Base-by-base conservation (phyloP, 1,284 basidiomycete genomes). In the Erythrobasidium hasegawianum region DNA sequence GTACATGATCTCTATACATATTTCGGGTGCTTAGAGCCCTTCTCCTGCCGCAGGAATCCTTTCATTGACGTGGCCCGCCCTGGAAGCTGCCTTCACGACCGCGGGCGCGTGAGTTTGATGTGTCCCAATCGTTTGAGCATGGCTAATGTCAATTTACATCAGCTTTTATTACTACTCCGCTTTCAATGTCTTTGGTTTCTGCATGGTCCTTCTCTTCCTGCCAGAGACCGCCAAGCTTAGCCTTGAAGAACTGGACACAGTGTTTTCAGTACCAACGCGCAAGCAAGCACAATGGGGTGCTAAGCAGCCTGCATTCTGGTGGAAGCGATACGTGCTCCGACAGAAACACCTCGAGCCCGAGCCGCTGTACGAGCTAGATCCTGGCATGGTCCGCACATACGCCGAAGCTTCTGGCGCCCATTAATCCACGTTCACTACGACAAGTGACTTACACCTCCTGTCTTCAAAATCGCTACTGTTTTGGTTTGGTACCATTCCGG, bases 191-290 rank as follows among this genome's bases (percentile, higher is more conserved):
- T 70, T 78, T 41, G 76, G 76, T 0, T 76, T 75, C 50, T 49
- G 72, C 45, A 69, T 78, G 59, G 75, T 78, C 57, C 76, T 78
- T 66, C 71, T 72, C 58, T 76, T 78, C 53, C 73, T 77, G 2
- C 71, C 82, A 16, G 81, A 74, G 41, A 59, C 57, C n/a, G 54
- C 56, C 45, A 59, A 58, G 47, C 64, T 66, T 13, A 43, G 41
- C 1, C 82, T 92, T 33, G 89, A 93, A 76, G 86, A 87, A 75
- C 78, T 86, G 56, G 85, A 86, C 72, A 13, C 26, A 49, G 64
- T 66, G 56, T 66, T 66, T 57, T 59, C 56, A 18, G 64, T 66
- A 29, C 64, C 64, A 10, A 66, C 64, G 10, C 20, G 57, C 20
- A 66, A 59, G 27, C 64, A 66, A 53, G 56, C 56, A 9, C 13